Evolutionary conservation across 441 rosid genomes (phyloP), one percentile per base, ranked within the genome.

Genomic region (Euphorbia celastroides): DNA sequence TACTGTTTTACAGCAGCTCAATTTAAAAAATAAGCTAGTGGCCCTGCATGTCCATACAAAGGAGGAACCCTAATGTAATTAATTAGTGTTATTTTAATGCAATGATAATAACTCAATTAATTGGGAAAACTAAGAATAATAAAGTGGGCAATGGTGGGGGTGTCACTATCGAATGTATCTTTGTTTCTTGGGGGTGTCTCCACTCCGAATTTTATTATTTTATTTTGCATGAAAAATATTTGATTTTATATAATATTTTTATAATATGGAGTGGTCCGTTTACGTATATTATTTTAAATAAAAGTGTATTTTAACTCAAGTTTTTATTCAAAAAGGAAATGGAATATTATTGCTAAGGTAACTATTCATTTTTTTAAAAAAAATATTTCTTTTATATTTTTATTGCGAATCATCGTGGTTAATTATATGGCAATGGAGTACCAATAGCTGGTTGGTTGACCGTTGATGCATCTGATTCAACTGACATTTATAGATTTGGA

Each of bases 161-260:
- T 1, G 79, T 80, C 72, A 80, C 72, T 76, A 41, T 34, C 86
- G 88, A n/a, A n/a, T n/a, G n/a, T n/a, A n/a, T n/a, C n/a, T n/a
- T n/a, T n/a, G n/a, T n/a, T n/a, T n/a, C n/a, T n/a, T 84, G 91
- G 91, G 82, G 75, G 79, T 74, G 88, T 86, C 93, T 73, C 81
- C 73, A 27, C 54, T 28, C 11, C 1, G 42, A 42, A 10, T 66
- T 66, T 56, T 34, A 44, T 54, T 62, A 26, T 59, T 41, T n/a
- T 67, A 70, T 64, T 11, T 72, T 77, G 75, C 67, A 80, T 66
- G 75, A 32, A 71, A 66, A 65, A 7, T 44, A 0, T 56, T 30
- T n/a, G 23, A 2, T 1, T 61, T 4, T 28, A 22, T n/a, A n/a
- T 23, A 9, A 9, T 54, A 10, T 59, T 57, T 38, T 38, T 10